Conservation (phyloP, 768 basidiomycete species). For the Trametopsis cervina region DNA sequence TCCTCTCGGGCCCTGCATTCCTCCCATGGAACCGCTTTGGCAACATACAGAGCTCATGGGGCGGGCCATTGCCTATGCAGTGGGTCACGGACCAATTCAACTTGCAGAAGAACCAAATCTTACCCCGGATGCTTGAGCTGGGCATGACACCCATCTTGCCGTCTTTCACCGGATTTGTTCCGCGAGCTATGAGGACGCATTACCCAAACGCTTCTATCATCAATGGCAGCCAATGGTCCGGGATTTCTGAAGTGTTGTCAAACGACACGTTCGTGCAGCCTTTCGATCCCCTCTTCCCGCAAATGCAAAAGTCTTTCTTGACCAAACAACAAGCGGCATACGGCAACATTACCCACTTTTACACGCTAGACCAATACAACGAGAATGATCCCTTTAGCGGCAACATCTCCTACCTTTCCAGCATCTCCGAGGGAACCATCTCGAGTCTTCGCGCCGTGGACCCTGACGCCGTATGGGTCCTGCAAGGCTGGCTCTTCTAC, state of each 20-base stretch:
- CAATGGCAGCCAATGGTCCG: constrained; percentile 29
- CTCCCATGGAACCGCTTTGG: constrained; percentile 37
- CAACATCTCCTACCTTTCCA: constrained; percentile 26
- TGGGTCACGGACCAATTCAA: constrained; percentile 33
- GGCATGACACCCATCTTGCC: constrained; percentile 38
- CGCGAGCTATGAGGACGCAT: constrained; percentile 22
- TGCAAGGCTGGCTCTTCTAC: constrained; percentile 38
- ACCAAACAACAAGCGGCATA: constrained; percentile 30
- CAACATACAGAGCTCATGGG: constrained; percentile 35
- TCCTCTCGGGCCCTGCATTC: constrained; percentile 34
- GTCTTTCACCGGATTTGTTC: constrained; percentile 36
- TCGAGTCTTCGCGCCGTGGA: constrained; percentile 31
- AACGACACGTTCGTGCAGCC: constrained; percentile 34
- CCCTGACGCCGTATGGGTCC: constrained; percentile 33
- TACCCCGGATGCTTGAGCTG: constrained; percentile 33
- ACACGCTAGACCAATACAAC: constrained; percentile 39
- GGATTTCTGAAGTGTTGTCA: constrained; percentile 26
- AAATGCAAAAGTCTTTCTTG: constrained; percentile 32
- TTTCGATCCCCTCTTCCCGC: constrained; percentile 30
- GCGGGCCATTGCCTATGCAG: constrained; percentile 26
- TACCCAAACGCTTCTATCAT: constrained; percentile 31
- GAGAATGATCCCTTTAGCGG: constrained; percentile 32
- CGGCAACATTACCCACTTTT: constrained; percentile 32
- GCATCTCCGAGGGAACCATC: constrained; percentile 27
- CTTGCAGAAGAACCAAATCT: constrained; percentile 27